Conservation (phyloP, 2,329 filamentous ascomycete genomes). For the Zasmidium cellare region DNA sequence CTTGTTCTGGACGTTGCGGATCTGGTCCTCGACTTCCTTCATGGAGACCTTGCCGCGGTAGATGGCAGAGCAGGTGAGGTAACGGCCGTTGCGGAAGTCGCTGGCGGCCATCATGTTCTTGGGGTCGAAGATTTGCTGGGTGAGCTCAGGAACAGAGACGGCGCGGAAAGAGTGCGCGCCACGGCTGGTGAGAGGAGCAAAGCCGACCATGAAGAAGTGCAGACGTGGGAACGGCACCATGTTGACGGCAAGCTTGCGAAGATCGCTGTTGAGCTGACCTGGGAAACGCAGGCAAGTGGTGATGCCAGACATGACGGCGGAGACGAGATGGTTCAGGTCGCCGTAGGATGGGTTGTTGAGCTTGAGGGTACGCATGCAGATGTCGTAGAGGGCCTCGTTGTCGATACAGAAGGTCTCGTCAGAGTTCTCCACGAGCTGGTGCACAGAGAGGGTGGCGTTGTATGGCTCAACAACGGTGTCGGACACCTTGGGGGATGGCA, state of each 20-base stretch:
- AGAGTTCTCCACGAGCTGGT: constrained; percentile 99
- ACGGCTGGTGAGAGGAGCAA: constrained; percentile 94
- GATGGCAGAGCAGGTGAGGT: constrained; percentile 98
- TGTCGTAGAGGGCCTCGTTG: constrained; percentile 99
- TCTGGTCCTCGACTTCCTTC: constrained; percentile 99
- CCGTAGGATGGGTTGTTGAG: constrained; percentile 97
- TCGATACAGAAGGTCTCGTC: constrained; percentile 99
- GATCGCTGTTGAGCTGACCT: constrained; percentile 98
- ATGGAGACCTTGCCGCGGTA: constrained; percentile 99
- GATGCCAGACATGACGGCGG: constrained; percentile 98
- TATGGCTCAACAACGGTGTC: constrained; percentile 99
- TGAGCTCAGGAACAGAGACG: constrained; percentile 95
- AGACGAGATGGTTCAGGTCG: constrained; percentile 99
- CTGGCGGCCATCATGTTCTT: constrained; percentile 99
- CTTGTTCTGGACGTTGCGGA: constrained; percentile 99
- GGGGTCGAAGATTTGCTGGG: constrained; percentile 99
- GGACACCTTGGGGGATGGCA: constrained; percentile 98
- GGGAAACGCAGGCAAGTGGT: constrained; percentile 99
- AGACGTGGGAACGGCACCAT: constrained; percentile 99
- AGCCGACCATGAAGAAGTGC: constrained; percentile 99
- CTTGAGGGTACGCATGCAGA: constrained; percentile 99
- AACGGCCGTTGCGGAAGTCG: constrained; percentile 99
- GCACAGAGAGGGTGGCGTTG: constrained; percentile 97
- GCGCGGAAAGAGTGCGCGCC: constrained; percentile 94
- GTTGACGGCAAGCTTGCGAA: constrained; percentile 99